phyloP scores from a whole-genome alignment of 2,329 filamentous ascomycete species.

The Aspergillus ibericus region DNA sequence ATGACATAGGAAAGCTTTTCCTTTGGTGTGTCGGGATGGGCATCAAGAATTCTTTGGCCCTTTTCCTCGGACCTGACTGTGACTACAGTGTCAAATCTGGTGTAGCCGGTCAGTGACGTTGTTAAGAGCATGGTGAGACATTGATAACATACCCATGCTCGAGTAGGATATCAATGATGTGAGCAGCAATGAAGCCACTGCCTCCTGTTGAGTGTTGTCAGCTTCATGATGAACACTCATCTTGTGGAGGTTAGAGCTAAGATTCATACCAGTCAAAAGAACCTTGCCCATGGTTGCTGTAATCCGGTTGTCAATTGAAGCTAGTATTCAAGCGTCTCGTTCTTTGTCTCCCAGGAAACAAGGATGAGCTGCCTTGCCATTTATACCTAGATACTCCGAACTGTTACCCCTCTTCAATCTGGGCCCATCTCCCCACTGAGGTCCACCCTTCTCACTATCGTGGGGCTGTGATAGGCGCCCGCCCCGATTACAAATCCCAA shows the following conservation, averaged over 20 bases:
- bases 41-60: conserved; percentile 59
- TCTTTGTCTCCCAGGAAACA: neutral
- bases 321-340: neutral
- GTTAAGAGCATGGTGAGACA: neutral
- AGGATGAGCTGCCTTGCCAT: neutral
- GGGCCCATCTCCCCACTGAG: conserved; percentile 7
- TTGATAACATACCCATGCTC: conserved; percentile 46
- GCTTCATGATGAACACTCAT: conserved; percentile 2
- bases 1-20: conserved; percentile 64
- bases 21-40: conserved; percentile 52
- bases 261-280: conserved; percentile 36
- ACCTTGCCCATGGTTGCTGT: conserved; percentile 39
- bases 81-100: conserved; percentile 61
- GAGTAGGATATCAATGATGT: conserved; percentile 61
- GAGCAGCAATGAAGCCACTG: conserved; percentile 65
- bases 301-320: neutral
- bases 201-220: conserved; percentile 47
- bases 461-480: conserved; percentile 11
- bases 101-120: conserved; percentile 10
- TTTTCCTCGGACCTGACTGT: conserved; percentile 64
- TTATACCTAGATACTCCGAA: conserved; percentile 1
- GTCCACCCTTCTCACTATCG: conserved; percentile 12
- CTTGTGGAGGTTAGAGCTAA: neutral
- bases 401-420: conserved; percentile 10
- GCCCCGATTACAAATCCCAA: conserved; percentile 1